Evolutionary conservation across 495 filamentous ascomycete species (phyloP).

Genomic region (Tuber calosporum): DNA sequence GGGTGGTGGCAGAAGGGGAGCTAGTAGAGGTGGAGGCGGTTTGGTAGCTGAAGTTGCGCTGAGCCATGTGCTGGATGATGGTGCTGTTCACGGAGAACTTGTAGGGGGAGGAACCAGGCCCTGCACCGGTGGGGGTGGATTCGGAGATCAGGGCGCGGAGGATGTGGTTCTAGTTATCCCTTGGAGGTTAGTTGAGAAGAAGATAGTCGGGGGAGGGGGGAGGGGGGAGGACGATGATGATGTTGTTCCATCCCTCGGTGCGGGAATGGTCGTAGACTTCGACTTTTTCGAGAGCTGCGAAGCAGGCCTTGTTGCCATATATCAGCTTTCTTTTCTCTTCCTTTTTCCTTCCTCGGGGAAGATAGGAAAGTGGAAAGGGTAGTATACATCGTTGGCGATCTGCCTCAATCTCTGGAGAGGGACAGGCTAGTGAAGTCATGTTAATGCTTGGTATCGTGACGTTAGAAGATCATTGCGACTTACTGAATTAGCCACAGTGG

Average conservation of each 20-base stretch:
- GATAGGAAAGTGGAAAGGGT: conserved; percentile 9
- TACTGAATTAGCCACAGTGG: background rate
- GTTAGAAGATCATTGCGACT: background rate
- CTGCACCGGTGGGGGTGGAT: conserved; percentile 47
- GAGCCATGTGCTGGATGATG: conserved; percentile 83
- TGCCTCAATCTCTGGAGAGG: conserved; percentile 67
- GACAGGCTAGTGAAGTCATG: conserved; percentile 56
- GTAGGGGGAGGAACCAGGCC: conserved; percentile 51
- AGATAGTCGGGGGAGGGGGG: conserved; percentile 10
- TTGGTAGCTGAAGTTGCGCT: conserved; percentile 45
- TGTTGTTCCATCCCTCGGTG: conserved; percentile 76
- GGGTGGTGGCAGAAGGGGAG: conserved; percentile 40
- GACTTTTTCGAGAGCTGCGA: conserved; percentile 60
- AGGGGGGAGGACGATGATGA: conserved; percentile 70
- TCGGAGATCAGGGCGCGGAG: conserved; percentile 79
- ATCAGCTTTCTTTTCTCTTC: conserved; percentile 16
- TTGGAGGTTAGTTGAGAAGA: background rate
- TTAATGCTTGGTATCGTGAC: background rate
- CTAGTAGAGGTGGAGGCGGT: conserved; percentile 33
- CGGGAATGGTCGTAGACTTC: conserved; percentile 74
- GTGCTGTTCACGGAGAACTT: conserved; percentile 96
- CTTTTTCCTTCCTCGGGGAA: background rate
- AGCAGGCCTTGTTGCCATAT: conserved; percentile 61
- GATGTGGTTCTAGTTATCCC: conserved; percentile 61
- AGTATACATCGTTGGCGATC: conserved; percentile 71